Base-by-base conservation (phyloP, 768 basidiomycete species). In the Tephrocybe sp. region DNA sequence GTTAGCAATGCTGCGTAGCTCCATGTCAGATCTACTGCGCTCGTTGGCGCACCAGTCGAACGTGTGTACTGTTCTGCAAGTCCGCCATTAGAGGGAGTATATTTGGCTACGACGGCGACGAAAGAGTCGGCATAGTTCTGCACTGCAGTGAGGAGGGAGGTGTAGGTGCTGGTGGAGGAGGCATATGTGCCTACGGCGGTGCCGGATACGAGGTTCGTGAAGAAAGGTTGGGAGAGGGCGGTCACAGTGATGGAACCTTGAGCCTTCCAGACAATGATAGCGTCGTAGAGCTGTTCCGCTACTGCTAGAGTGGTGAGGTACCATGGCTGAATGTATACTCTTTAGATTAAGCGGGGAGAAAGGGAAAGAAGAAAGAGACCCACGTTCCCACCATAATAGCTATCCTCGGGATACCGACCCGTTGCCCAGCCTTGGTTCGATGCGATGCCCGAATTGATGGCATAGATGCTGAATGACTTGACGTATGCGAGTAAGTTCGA, bases 351-450 rank as follows among this genome's bases (percentile, higher is more conserved):
- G 50, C 43, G 73, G 21, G 23, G 5, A 9, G 36, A 18, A 34
- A 23, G 34, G 19, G n/a, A 31, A n/a, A n/a, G 38, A 40, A 16
- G 13, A n/a, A 18, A 36, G 19, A 21, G 4, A 60, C 81, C 53
- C 53, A 87, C 86, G 62, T 89, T 89, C 10, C 88, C 87, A 45
- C 74, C 74, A 47, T 74, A 77, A 63, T 91, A 91, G 22, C 71
- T 63, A 59, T 92, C 90, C 60, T 91, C 90, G 1, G 78, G 69
- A 59, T 91, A 92, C 12, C 90, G 73, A 10, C 91, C 90, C 3
- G 85, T 83, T 1, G 88, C 85, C 30, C 83, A 75, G n/a, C 86
- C 83, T 6, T 70, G 65, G 47, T 74, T 74, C 5, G 78, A 61
- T 11, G 76, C 61, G 36, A 80, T 71, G 10, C 80, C 85, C 53